Conservation (phyloP, 2,329 filamentous ascomycete species). For the Nannizziopsis barbatae region DNA sequence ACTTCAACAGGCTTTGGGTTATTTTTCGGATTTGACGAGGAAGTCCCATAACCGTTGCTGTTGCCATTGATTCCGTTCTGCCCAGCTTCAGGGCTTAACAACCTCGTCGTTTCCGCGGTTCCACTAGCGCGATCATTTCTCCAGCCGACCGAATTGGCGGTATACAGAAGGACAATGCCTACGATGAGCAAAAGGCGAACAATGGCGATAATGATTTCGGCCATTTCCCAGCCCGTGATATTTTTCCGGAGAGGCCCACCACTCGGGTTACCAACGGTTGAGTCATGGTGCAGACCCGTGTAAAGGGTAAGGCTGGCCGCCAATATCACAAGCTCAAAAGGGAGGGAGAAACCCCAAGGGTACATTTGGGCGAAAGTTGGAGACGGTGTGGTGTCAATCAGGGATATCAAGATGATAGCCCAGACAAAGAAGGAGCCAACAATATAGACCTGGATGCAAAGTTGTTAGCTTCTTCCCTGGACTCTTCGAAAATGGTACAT, state of each 20-base stretch:
- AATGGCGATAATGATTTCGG: conserved; percentile 46
- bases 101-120: conserved; percentile 33
- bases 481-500: conserved; percentile 28
- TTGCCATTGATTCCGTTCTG: conserved; percentile 31
- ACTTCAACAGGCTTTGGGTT: conserved; percentile 45
- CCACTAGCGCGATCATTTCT: conserved; percentile 22
- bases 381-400: conserved; percentile 71
- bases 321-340: conserved; percentile 62
- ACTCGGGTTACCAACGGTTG: conserved; percentile 40
- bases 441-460: conserved; percentile 60
- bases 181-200: conserved; percentile 57
- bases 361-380: conserved; percentile 69
- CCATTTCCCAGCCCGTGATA: conserved; percentile 34
- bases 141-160: conserved; percentile 38
- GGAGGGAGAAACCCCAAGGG: conserved; percentile 64
- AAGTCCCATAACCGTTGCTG: conserved; percentile 42
- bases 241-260: conserved; percentile 33
- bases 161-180: conserved; percentile 51
- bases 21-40: conserved; percentile 31
- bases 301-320: conserved; percentile 58
- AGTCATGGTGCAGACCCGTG: conserved; percentile 54
- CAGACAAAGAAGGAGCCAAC: conserved; percentile 79
- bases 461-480: conserved; percentile 6
- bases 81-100: conserved; percentile 29
- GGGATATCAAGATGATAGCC: conserved; percentile 70